A percentile compares a stretch with the other conserved stretches of the same genome.
Evolutionary conservation across 2,329 filamentous ascomycete species (phyloP).

Genomic region (Parafenestella ontariensis): DNA sequence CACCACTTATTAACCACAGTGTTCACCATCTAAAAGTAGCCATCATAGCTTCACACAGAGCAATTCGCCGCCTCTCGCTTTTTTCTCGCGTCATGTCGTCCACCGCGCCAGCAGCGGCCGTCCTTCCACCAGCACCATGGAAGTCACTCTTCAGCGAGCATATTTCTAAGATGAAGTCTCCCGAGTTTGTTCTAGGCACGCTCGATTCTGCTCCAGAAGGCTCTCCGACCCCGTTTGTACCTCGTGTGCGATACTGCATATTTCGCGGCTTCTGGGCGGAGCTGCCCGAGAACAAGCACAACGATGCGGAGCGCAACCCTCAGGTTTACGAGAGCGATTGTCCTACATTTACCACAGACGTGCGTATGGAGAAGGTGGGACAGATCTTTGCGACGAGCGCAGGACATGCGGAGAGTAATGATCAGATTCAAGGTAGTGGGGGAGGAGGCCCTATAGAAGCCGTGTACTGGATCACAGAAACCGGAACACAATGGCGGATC

Average conservation of each 20-base stretch:
- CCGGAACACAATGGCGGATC: constrained; percentile 83
- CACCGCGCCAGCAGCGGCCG: constrained; percentile 48
- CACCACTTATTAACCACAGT: not conserved
- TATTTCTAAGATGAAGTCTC: constrained; percentile 56
- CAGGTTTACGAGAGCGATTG: constrained; percentile 76
- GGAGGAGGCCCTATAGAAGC: constrained; percentile 79
- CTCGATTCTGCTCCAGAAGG: constrained; percentile 53
- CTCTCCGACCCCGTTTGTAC: constrained; percentile 52
- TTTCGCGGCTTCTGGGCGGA: constrained; percentile 84
- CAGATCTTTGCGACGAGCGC: constrained; percentile 68
- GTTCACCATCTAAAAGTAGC: constrained; percentile 16
- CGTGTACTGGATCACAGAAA: constrained; percentile 78
- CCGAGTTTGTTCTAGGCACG: constrained; percentile 61
- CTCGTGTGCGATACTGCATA: constrained; percentile 78
- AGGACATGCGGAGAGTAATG: constrained; percentile 54
- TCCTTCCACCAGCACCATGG: constrained; percentile 59
- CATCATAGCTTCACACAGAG: constrained; percentile 50
- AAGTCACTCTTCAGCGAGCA: constrained; percentile 58
- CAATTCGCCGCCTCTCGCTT: constrained; percentile 48
- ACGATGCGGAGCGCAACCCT: constrained; percentile 75
- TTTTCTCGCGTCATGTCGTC: constrained; percentile 56
- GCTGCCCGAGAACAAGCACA: constrained; percentile 74
- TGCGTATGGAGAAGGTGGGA: constrained; percentile 80
- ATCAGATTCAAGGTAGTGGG: constrained; percentile 59
- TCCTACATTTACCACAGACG: constrained; percentile 85